Conservation (phyloP, 2,329 filamentous ascomycete species). For the Arthrobotrys iridis region DNA sequence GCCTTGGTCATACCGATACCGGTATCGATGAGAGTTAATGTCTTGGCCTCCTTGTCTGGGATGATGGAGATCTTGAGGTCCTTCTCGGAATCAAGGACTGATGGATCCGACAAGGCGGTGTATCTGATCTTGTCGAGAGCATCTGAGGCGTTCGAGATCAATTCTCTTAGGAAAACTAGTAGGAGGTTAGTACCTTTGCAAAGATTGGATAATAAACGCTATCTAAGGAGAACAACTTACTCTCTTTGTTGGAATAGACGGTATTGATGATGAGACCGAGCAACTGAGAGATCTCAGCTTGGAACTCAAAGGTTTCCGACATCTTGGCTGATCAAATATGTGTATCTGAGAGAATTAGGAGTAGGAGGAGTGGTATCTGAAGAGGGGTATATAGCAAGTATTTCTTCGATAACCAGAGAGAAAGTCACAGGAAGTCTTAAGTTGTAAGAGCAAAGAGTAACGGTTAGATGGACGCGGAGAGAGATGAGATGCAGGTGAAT, state of each 20-base stretch:
- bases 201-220: neutral
- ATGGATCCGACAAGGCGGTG: conserved; percentile 95
- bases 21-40: conserved; percentile 92
- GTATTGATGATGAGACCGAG: conserved; percentile 99
- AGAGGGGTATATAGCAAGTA: conserved; percentile 30
- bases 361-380: conserved; percentile 14
- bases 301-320: conserved; percentile 99
- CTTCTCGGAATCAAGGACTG: conserved; percentile 96
- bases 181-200: conserved; percentile 18
- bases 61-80: conserved; percentile 99
- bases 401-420: neutral
- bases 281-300: conserved; percentile 99
- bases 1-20: conserved; percentile 99
- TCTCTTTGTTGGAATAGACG: conserved; percentile 99
- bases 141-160: conserved; percentile 98
- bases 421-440: no score
- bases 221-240: conserved; percentile 31
- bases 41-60: conserved; percentile 97
- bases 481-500: neutral
- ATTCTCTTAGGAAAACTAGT: conserved; percentile 89
- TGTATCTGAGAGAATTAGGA: neutral
- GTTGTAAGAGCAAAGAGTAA: no score
- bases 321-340: conserved; percentile 63
- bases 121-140: conserved; percentile 99
- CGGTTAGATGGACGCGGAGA: neutral